Percentiles rank a stretch among this genome's conserved stretches.
phyloP scores from a whole-genome alignment of 345 rosid genomes.

The Trapa incisa region DNA sequence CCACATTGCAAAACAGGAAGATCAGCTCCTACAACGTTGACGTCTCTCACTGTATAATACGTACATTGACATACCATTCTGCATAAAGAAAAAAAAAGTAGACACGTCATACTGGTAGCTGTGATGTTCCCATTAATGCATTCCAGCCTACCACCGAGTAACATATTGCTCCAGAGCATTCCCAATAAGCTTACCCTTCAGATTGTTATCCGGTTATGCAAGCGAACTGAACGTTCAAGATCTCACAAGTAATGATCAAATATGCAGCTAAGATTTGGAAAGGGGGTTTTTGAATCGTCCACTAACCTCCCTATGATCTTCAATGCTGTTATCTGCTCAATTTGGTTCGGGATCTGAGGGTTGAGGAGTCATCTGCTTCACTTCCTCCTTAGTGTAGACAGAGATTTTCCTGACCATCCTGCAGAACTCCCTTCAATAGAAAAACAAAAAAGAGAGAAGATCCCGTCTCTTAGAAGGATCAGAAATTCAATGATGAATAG shows the following conservation, averaged over 20 bases:
- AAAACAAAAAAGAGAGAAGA: neutral
- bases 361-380: constrained; percentile 28
- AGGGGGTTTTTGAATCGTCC: neutral
- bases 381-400: constrained; percentile 41
- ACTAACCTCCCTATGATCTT: neutral
- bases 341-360: constrained; percentile 14
- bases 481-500: neutral
- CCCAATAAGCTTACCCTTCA: constrained; percentile 3
- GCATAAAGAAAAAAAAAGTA: neutral
- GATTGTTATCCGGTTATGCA: neutral
- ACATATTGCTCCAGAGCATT: neutral
- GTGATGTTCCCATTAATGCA: neutral
- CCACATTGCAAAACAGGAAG: neutral
- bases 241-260: constrained; percentile 3
- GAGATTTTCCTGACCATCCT: constrained; percentile 40
- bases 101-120: neutral
- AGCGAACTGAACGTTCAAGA: constrained; percentile 1
- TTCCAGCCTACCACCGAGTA: neutral
- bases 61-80: neutral
- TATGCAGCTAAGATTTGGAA: constrained; percentile 1
- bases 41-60: neutral
- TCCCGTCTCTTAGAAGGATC: neutral
- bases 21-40: neutral
- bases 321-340: neutral
- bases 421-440: constrained; percentile 38